Conservation (phyloP, 140 eudicot genomes). For the Ambrosia hybrid region DNA sequence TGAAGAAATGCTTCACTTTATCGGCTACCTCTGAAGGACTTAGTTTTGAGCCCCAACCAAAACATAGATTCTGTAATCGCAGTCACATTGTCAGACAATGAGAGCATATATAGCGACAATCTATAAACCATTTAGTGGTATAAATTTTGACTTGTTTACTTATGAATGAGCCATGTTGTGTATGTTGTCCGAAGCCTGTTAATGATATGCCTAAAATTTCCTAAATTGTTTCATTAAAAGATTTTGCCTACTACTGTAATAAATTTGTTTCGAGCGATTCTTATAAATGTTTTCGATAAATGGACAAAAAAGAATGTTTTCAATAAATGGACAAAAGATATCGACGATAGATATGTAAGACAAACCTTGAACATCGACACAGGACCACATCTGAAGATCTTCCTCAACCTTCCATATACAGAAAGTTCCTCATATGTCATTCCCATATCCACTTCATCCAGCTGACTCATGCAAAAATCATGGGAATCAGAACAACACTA, state of each 20-base stretch:
- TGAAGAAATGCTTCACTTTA: conserved; percentile 91
- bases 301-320: too few relatives aligned
- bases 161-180: too few relatives aligned
- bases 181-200: too few relatives aligned
- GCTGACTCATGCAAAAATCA: conserved; percentile 23
- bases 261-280: too few relatives aligned
- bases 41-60: conserved; percentile 75
- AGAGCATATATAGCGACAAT: not conserved
- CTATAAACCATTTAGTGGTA: not conserved
- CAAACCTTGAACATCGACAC: conserved; percentile 95
- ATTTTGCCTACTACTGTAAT: too few relatives aligned
- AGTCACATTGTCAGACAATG: conserved; percentile 4
- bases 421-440: conserved; percentile 96
- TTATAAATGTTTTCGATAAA: too few relatives aligned
- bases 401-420: conserved; percentile 86
- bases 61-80: conserved; percentile 74
- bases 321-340: not conserved
- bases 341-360: conserved; percentile 9
- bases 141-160: too few relatives aligned
- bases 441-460: conserved; percentile 97
- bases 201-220: too few relatives aligned
- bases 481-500: too few relatives aligned
- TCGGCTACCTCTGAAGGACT: conserved; percentile 83
- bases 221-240: too few relatives aligned
- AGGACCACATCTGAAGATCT: conserved; percentile 92